Conservation (phyloP, 2,329 filamentous ascomycete genomes). For the Aureobasidium sp. region DNA sequence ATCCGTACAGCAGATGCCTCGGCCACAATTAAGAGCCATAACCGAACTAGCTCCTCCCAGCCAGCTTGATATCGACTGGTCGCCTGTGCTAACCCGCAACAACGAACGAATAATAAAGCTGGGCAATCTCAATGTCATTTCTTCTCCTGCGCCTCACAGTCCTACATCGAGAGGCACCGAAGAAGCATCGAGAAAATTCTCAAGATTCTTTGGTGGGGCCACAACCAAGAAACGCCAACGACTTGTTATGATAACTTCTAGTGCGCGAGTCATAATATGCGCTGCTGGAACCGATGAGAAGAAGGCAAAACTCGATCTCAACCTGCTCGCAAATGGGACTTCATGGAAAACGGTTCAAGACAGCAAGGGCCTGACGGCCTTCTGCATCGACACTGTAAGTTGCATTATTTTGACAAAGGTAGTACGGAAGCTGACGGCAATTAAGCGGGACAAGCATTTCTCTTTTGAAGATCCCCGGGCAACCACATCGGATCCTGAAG, state of each 20-base stretch:
- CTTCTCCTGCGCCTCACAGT: slow-evolving; percentile 67
- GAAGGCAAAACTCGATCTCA: slow-evolving; percentile 85
- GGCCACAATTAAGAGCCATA: slow-evolving; percentile 71
- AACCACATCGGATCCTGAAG: slow-evolving; percentile 53
- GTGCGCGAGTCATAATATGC: slow-evolving; percentile 79
- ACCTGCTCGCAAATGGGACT: slow-evolving; percentile 67
- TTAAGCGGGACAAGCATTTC: slow-evolving; percentile 76
- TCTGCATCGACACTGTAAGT: slow-evolving; percentile 90
- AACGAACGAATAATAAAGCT: slow-evolving; percentile 94
- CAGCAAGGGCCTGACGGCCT: slow-evolving; percentile 77
- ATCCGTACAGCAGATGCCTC: slow-evolving; percentile 18
- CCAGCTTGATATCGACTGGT: slow-evolving; percentile 97
- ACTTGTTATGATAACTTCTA: slow-evolving; percentile 90
- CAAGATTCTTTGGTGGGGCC: slow-evolving; percentile 85
- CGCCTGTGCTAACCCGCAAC: slow-evolving; percentile 78
- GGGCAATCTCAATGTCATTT: slow-evolving; percentile 79
- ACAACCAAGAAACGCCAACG: slow-evolving; percentile 88
- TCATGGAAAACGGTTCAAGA: slow-evolving; percentile 74
- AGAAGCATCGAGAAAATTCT: slow-evolving; percentile 63
- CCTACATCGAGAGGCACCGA: slow-evolving; percentile 63
- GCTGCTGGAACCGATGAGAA: slow-evolving; percentile 93
- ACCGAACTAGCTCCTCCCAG: slow-evolving; percentile 95
- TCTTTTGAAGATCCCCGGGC: slow-evolving; percentile 90
- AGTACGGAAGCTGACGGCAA: slow-evolving; percentile 16
- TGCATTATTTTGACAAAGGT: slow-evolving; percentile 13